A percentile compares a stretch with the other conserved stretches of the same genome.
phyloP scores from a whole-genome alignment of 345 rosid genomes.

The Draba incana region DNA sequence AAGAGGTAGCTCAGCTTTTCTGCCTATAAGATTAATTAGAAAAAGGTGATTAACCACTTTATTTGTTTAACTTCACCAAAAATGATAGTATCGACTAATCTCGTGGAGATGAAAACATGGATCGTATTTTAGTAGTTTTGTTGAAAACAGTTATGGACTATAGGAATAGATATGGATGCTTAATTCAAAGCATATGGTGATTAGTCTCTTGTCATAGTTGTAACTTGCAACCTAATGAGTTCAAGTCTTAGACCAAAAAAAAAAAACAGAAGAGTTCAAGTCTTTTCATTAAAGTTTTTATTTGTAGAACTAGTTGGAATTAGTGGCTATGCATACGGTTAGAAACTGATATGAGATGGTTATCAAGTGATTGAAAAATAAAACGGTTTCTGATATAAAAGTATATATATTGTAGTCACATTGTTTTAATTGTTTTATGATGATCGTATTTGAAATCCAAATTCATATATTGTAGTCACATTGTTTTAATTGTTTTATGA shows the following conservation, averaged over 20 bases:
- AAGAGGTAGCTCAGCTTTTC: conserved; percentile 42
- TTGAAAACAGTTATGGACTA: conserved; percentile 20
- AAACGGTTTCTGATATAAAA: too few species aligned
- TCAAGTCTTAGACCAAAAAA: too few species aligned
- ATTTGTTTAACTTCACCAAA: conserved; percentile 1
- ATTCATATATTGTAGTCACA: too few species aligned
- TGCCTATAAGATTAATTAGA: conserved; percentile 32
- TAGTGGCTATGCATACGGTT: too few species aligned
- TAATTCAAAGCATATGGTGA: too few species aligned
- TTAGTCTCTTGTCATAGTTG: conserved; percentile 1
- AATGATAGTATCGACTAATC: conserved; percentile 9
- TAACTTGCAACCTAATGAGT: background rate
- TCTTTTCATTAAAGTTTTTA: background rate
- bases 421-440: too few species aligned
- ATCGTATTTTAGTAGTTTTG: conserved; percentile 28
- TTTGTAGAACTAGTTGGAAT: too few species aligned
- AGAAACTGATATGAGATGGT: too few species aligned
- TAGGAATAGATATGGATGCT: background rate
- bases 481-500: too few species aligned
- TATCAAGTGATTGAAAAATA: too few species aligned
- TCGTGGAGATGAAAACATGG: conserved; percentile 32
- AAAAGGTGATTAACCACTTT: conserved; percentile 19
- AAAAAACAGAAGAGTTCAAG: background rate
- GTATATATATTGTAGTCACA: too few species aligned
- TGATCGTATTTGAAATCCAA: too few species aligned